Evolutionary conservation across 345 rosid species (phyloP).

Genomic region (Excoecaria cochinchinensis): DNA sequence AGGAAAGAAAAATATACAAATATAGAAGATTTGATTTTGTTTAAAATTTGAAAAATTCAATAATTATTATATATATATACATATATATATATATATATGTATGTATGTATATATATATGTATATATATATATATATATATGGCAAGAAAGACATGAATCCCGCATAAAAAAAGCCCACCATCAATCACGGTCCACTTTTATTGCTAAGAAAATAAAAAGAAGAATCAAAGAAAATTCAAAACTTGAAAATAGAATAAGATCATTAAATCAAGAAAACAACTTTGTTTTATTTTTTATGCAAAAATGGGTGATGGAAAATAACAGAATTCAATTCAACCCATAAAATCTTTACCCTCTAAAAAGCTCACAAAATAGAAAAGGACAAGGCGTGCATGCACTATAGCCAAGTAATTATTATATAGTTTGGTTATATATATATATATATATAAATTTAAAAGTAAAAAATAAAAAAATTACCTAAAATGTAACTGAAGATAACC

Average conservation of each 20-base stretch:
- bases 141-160: slow-evolving; percentile 11
- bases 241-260: neutral
- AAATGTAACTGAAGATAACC: slow-evolving; percentile 62
- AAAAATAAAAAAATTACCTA: slow-evolving; percentile 36
- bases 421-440: neutral
- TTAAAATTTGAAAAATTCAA: neutral
- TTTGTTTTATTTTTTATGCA: neutral
- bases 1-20: no score
- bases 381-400: slow-evolving; percentile 32
- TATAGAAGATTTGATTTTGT: neutral
- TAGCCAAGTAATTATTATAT: slow-evolving; percentile 12
- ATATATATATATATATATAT: neutral
- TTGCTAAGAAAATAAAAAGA: slow-evolving; percentile 2
- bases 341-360: slow-evolving; percentile 16
- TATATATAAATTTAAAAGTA: neutral
- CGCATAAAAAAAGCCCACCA: slow-evolving; percentile 18
- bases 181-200: slow-evolving; percentile 42
- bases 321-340: neutral
- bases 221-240: neutral
- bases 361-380: neutral
- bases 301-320: neutral
- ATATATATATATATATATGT: no score
- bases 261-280: neutral
- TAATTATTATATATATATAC: slow-evolving; percentile 10
- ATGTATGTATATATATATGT: no score